Base-by-base conservation (phyloP, 1,139 yeast genomes). In the Pichia inconspicua region DNA sequence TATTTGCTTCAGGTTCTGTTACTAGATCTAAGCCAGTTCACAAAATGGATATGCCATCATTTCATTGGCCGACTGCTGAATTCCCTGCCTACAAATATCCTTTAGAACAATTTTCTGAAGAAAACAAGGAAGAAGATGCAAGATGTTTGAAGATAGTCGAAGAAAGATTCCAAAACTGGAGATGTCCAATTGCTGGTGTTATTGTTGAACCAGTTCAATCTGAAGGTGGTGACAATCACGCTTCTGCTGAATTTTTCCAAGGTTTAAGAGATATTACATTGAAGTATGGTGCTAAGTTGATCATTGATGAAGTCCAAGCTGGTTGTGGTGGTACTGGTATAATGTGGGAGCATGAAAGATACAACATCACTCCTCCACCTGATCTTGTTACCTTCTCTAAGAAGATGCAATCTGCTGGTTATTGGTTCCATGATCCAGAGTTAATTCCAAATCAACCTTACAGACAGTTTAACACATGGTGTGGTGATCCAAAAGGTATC, bases 381-480 rank as follows among this genome's bases (percentile, higher is more conserved):
- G 95, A 84, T 66, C 75, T 84, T 67, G 90, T 84, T 48, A 85
- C 94, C 27, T 84, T 84, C 70, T 82, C 90, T 57, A 84, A 84
- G 74, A 84, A 84, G 72, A 83, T 84, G 72, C 94, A 85, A 70
- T 80, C 89, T 40, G 92, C 94, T 39, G 95, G 95, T 48, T 85
- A 80, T 76, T 84, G 75, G 73, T 85, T 80, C 76, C 77, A 77
- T 59, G 78, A 81, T 70, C 79, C 83, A 39, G 82, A 78, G 55
- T 68, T 85, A 55, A 73, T 82, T 55, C 95, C 95, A 57, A 73
- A 78, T 65, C 61, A 71, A 65, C 79, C 94, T 43, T 84, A 82
- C 74, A 81, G 94, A 66, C 92, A 84, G 72, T 84, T 84, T 75
- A 84, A 84, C 78, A 84, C 95, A 52, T 84, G 95, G 95, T 83